phyloP scores from a whole-genome alignment of 345 rosid genomes.

The Pseudoturritis turrita region DNA sequence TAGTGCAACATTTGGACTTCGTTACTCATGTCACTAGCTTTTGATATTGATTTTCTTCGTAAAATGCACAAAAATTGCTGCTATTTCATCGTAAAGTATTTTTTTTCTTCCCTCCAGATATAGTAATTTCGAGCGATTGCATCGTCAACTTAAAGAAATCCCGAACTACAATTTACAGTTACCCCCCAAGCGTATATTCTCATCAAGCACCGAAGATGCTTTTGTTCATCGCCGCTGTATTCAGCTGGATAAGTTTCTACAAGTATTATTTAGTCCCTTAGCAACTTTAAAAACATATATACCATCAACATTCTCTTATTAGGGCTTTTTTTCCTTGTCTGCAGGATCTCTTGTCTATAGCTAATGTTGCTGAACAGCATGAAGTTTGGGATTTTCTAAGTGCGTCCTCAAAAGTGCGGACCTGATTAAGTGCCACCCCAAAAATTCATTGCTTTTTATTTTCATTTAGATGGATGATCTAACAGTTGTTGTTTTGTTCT shows the following conservation, averaged over 20 bases:
- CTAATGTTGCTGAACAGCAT: slow-evolving; percentile 98
- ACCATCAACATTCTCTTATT: slow-evolving; percentile 7
- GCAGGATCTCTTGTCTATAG: slow-evolving; percentile 94
- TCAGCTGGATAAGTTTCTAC: slow-evolving; percentile 91
- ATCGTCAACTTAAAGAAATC: slow-evolving; percentile 89
- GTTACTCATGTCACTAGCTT: slow-evolving; percentile 13
- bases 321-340: slow-evolving; percentile 2
- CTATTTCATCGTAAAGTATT: neutral
- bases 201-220: slow-evolving; percentile 95
- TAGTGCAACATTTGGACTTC: slow-evolving; percentile 9
- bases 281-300: slow-evolving; percentile 7
- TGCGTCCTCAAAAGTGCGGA: slow-evolving; percentile 72
- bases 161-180: slow-evolving; percentile 94
- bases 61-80: slow-evolving; percentile 15
- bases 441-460: neutral
- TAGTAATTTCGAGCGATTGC: slow-evolving; percentile 92
- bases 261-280: slow-evolving; percentile 42
- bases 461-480: slow-evolving; percentile 14
- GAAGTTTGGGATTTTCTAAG: slow-evolving; percentile 99
- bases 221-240: slow-evolving; percentile 99
- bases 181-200: slow-evolving; percentile 99
- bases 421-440: slow-evolving; percentile 4
- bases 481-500: slow-evolving; percentile 25
- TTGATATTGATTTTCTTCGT: neutral
- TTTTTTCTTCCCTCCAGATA: slow-evolving; percentile 50